Evolutionary conservation across 2,329 filamentous ascomycete species (phyloP), one percentile per base, ranked within the genome.

Genomic region (Colletotrichum lini): DNA sequence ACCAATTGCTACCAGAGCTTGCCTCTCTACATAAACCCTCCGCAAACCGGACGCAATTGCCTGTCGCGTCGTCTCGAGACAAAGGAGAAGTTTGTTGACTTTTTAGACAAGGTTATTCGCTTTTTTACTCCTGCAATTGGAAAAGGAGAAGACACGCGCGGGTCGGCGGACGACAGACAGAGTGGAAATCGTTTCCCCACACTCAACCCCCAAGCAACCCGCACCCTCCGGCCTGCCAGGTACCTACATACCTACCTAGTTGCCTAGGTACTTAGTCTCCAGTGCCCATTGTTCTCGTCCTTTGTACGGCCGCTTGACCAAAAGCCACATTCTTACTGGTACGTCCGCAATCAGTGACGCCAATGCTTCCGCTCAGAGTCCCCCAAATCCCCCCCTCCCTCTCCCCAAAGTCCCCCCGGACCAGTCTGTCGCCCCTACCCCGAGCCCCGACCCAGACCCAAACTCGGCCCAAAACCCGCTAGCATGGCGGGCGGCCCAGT

Each of bases 381-480:
- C 52, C 52, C 53, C 53, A 56, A 56, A 56, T 38, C 18, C 53
- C 35, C 18, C 53, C 9, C 8, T 38, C 8, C 35, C 9, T 10
- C 18, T 40, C 50, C 56, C 56, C 64, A 47, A 15, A 35, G 65
- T 38, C 35, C 35, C 69, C 69, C 69, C 68, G 68, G 69, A 68
- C 67, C n/a, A 49, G 45, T 38, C 5, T n/a, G 30, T n/a, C 56
- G 26, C n/a, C 67, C 23, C 35, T 45, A 35, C 54, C 64, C 64
- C 56, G 58, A 63, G 58, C 59, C 60, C 57, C 58, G 42, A 54
- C 50, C 35, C 67, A 54, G 63, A 67, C 67, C 67, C 30, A 71
- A 71, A 68, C 65, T 64, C 58, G 65, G 58, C 65, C 69, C 65
- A 72, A 72, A 67, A 64, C 69, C 65, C 40, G 56, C 65, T 72